Base-by-base conservation (phyloP, 495 filamentous ascomycete genomes). In the Lasiosphaeria hispida region DNA sequence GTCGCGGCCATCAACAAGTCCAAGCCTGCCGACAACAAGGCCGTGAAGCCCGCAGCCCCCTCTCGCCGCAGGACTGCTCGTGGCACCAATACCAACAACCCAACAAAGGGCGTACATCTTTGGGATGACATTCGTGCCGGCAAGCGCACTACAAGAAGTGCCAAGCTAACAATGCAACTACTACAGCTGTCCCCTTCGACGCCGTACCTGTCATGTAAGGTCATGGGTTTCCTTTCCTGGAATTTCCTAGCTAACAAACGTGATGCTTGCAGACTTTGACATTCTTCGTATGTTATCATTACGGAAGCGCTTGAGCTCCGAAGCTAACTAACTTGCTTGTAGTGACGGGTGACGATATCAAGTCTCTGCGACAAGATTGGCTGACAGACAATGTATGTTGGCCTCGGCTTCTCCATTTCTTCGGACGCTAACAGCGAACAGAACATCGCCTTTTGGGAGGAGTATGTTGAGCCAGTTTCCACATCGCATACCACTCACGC, bases 361-460 rank as follows among this genome's bases (percentile, higher is more conserved):
- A 88, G 70, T 85, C 86, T 33, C 80, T 98, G 45, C 93, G 89
- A 75, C 78, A 89, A 69, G 95, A 97, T 77, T 98, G 94, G 94
- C 78, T 98, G 48, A 97, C 93, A n/a, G 94, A 98, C 71, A 96
- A 96, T 77, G 92, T 96, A 82, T 55, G 86, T 73, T 57, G 11
- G 13, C 18, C 37, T 42, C 33, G 57, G 41, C 59, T 69, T 30
- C 48, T 54, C 33, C 39, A 33, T 48, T n/a, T 5, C 15, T 41
- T 45, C n/a, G 33, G 40, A 10, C 33, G 49, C 60, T 63, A 36
- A 63, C 57, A n/a, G 42, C 10, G 48, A 19, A 53, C 50, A 91
- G 87, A 86, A 83, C 60, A 98, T 98, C 48, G 88, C 91, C 50
- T 98, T 98, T 69, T 98, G 94, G 92, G 89, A 97, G 81, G 94